These are phyloP conservation scores for Leishmania braziliensis DNA, from an alignment of 208 protist genomes.

Conservation along the genomic window DNA sequence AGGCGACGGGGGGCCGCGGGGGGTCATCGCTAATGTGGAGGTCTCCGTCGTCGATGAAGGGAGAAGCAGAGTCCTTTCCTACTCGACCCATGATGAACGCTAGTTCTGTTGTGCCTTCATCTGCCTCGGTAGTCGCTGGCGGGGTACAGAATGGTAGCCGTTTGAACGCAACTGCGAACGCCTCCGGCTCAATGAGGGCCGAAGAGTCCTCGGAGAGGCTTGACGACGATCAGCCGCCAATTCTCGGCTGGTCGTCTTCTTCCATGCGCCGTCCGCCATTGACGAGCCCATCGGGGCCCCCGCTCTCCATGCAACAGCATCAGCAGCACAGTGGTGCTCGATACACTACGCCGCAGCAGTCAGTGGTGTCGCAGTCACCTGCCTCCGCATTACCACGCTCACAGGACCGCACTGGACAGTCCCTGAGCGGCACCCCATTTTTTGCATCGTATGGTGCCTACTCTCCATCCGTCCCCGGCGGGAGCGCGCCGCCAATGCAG, in stretches of 20 bases:
- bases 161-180: slow-evolving; percentile 6
- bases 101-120: not conserved
- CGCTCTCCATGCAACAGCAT: slow-evolving; percentile 14
- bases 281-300: slow-evolving; percentile 13
- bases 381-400: slow-evolving; percentile 17
- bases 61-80: slow-evolving; percentile 17
- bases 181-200: slow-evolving; percentile 8
- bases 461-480: slow-evolving; percentile 1
- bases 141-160: not conserved
- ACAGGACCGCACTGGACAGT: slow-evolving; percentile 27
- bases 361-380: slow-evolving; percentile 13
- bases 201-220: slow-evolving; percentile 3
- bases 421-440: slow-evolving; percentile 10
- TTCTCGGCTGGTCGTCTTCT: slow-evolving; percentile 28
- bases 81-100: slow-evolving; percentile 8
- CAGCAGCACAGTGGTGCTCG: slow-evolving; percentile 13
- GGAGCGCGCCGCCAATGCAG: not conserved
- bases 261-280: slow-evolving; percentile 23
- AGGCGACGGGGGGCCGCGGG: not conserved
- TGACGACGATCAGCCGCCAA: slow-evolving; percentile 24
- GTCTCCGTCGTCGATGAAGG: not conserved
- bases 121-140: not conserved
- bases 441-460: slow-evolving; percentile 16
- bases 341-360: slow-evolving; percentile 17
- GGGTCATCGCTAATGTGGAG: slow-evolving; percentile 20